Conservation (phyloP, 208 protist species). For the Leishmania aethiopica region DNA sequence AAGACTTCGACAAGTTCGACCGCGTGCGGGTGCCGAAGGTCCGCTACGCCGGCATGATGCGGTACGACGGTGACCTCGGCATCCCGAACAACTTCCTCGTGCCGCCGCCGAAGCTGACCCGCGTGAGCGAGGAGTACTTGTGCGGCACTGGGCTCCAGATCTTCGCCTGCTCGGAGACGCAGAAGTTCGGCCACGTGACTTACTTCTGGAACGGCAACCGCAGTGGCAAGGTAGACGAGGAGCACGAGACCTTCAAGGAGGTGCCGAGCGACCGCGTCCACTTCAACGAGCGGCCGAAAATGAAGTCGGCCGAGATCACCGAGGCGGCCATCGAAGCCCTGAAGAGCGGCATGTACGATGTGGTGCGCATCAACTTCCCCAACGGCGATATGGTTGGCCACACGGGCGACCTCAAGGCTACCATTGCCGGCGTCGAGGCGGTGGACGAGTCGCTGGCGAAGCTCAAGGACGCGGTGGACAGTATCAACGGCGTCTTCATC, state of each 20-base stretch:
- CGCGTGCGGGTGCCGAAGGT: slow-evolving; percentile 91
- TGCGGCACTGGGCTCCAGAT: slow-evolving; percentile 80
- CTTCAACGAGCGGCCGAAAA: slow-evolving; percentile 94
- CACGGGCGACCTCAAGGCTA: slow-evolving; percentile 92
- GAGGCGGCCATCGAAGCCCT: slow-evolving; percentile 88
- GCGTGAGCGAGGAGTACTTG: slow-evolving; percentile 92
- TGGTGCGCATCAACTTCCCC: slow-evolving; percentile 94
- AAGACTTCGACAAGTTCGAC: slow-evolving; percentile 92
- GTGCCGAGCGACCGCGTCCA: slow-evolving; percentile 91
- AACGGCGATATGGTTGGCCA: slow-evolving; percentile 97
- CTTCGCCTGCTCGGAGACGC: slow-evolving; percentile 95
- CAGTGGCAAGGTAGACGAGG: slow-evolving; percentile 89
- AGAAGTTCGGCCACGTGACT: slow-evolving; percentile 97
- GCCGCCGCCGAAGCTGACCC: slow-evolving; percentile 86
- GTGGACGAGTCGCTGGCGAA: slow-evolving; percentile 86
- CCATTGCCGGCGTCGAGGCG: slow-evolving; percentile 75
- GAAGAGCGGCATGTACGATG: slow-evolving; percentile 89
- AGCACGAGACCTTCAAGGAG: slow-evolving; percentile 92
- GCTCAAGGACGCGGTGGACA: slow-evolving; percentile 86
- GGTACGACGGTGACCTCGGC: slow-evolving; percentile 95
- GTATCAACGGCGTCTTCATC: slow-evolving; percentile 85
- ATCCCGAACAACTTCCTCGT: slow-evolving; percentile 96
- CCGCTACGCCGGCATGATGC: slow-evolving; percentile 95
- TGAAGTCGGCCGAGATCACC: slow-evolving; percentile 95
- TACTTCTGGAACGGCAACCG: slow-evolving; percentile 98